Evolutionary conservation across 2,329 filamentous ascomycete species (phyloP).

Genomic region (Fusarium nelsonii): DNA sequence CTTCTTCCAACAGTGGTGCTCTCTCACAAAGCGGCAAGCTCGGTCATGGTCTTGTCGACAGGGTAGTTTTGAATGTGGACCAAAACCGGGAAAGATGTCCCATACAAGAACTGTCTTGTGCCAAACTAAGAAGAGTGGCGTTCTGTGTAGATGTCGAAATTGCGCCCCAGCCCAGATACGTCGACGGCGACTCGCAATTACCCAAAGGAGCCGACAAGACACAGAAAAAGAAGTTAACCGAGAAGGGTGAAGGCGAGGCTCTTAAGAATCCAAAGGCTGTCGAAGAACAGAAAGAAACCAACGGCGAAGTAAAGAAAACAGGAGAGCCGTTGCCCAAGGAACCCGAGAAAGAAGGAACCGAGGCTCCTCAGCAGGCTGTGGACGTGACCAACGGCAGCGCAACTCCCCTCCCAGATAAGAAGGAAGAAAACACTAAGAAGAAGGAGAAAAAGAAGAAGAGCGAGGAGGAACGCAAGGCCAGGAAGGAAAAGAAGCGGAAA

Average conservation of each 20-base stretch:
- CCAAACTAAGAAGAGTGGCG: constrained; percentile 86
- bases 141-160: constrained; percentile 99
- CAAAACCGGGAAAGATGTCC: constrained; percentile 81
- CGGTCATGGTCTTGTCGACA: constrained; percentile 78
- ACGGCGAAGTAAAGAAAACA: constrained; percentile 56
- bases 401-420: constrained; percentile 40
- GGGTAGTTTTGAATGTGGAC: constrained; percentile 88
- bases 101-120: constrained; percentile 81
- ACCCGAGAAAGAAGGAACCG: constrained; percentile 53
- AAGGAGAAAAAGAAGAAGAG: constrained; percentile 97
- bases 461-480: constrained; percentile 90
- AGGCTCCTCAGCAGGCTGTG: constrained; percentile 43
- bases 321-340: constrained; percentile 57
- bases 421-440: constrained; percentile 71
- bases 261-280: constrained; percentile 74
- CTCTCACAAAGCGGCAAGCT: constrained; percentile 47
- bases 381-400: constrained; percentile 45
- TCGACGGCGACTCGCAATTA: constrained; percentile 66
- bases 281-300: constrained; percentile 62
- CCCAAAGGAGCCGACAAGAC: constrained; percentile 60
- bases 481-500: constrained; percentile 88
- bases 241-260: constrained; percentile 80
- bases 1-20: constrained; percentile 68
- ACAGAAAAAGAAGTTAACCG: constrained; percentile 72
- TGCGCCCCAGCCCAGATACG: constrained; percentile 84